These are phyloP conservation scores for Xerocomellus dryophilus DNA, from an alignment of 768 basidiomycete species.

Conservation along the genomic window DNA sequence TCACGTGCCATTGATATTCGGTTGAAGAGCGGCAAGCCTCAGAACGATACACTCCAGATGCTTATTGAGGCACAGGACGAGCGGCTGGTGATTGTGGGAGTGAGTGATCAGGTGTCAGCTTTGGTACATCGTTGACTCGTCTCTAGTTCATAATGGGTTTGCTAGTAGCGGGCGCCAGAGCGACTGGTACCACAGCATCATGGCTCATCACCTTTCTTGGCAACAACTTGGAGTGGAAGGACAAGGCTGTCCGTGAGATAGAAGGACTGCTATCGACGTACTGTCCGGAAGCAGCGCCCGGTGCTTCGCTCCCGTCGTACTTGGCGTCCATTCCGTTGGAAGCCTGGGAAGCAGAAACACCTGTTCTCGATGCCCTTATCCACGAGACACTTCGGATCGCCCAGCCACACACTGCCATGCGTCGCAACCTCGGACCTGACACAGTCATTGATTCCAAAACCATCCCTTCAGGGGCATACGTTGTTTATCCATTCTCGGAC, in stretches of 20 bases:
- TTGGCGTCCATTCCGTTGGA: constrained; percentile 62
- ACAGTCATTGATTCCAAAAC: constrained; percentile 64
- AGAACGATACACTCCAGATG: constrained; percentile 71
- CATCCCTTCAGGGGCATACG: constrained; percentile 71
- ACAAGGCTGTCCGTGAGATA: constrained; percentile 59
- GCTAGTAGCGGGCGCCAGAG: constrained; percentile 75
- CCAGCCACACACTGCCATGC: constrained; percentile 79
- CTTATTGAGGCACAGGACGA: constrained; percentile 71
- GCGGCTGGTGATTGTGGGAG: constrained; percentile 64
- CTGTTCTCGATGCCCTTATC: constrained; percentile 69
- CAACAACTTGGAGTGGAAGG: constrained; percentile 61
- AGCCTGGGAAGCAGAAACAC: constrained; percentile 68
- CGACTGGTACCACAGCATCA: constrained; percentile 76
- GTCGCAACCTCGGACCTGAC: constrained; percentile 73
- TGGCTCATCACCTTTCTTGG: constrained; percentile 76
- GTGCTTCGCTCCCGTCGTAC: constrained; percentile 38
- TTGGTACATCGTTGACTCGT: constrained; percentile 22
- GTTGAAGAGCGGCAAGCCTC: constrained; percentile 51
- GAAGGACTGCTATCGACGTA: constrained; percentile 50
- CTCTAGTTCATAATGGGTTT: constrained; percentile 78
- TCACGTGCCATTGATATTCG: constrained; percentile 54
- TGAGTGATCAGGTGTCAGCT: constrained; percentile 33
- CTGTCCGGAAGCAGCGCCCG: constrained; percentile 23
- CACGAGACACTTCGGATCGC: constrained; percentile 76
- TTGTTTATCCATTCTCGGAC: constrained; percentile 77